Percentiles rank a stretch among this genome's conserved stretches.
phyloP scores from a whole-genome alignment of 225 moss, liverwort and hornwort genomes.

The Climacium dendroides region DNA sequence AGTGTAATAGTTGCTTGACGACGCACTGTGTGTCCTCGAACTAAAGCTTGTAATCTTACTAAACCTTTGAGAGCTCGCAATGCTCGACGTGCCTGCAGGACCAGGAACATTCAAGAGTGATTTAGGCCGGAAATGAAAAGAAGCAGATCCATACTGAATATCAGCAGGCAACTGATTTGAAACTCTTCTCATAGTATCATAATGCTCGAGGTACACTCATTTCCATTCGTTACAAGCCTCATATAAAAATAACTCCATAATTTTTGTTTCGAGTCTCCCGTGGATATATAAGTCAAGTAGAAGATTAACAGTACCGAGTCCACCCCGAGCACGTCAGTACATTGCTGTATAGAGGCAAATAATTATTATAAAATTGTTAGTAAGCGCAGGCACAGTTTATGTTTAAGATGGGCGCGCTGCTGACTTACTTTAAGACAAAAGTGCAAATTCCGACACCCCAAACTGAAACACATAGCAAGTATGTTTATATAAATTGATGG shows the following conservation, averaged over 20 bases:
- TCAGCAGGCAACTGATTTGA: not conserved
- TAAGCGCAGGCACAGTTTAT: not conserved
- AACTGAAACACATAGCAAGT: not conserved
- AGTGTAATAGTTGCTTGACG: constrained; percentile 45
- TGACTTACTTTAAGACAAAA: not conserved
- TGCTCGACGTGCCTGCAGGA: constrained; percentile 34
- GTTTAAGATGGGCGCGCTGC: not conserved
- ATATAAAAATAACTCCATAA: not conserved
- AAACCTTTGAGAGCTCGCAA: constrained; percentile 43
- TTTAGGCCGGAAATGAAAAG: not conserved
- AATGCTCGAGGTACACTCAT: not conserved
- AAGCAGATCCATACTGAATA: not conserved
- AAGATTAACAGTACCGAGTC: not conserved
- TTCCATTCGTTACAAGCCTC: not conserved
- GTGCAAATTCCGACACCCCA: not conserved
- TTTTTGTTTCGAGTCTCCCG: not conserved
- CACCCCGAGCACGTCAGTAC: not conserved
- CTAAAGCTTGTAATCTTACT: constrained; percentile 43
- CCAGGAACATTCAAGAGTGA: not conserved
- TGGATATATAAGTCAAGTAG: too few relatives aligned
- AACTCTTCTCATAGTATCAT: not conserved
- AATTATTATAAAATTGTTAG: not conserved
- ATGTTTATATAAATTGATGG: not conserved
- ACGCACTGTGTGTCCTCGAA: constrained; percentile 41
- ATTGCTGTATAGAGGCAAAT: not conserved